Evolutionary conservation across 106 monocot genomes (phyloP), one percentile per base, ranked within the genome.

Genomic region (Platanthera zijinensis): DNA sequence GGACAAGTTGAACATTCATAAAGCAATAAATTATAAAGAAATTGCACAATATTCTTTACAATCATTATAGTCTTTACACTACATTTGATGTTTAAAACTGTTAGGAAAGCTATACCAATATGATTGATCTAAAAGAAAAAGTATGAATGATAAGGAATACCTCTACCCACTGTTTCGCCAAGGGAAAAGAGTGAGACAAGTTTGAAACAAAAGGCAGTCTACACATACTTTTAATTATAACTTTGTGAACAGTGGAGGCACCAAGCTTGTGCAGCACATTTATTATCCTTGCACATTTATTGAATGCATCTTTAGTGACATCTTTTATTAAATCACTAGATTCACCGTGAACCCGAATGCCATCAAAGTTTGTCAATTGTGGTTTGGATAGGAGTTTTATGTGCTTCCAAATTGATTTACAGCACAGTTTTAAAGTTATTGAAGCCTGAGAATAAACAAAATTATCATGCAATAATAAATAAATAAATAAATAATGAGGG

Each of bases 151-250:
- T 25, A 79, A 12, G 74, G 10, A 75, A 30, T 76, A 96, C 95
- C 95, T 96, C 90, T 84, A 90, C 88, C 92, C 95, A 96, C 78
- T 83, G 82, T 68, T 89, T 90, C 57, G 89, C 74, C 85, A 96
- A 81, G 32, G 53, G 57, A 48, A 81, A 85, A 52, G 87, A 90
- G 64, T 73, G 51, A 69, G 68, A 77, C 10, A 76, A 64, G 49
- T 66, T 72, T 53, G 78, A 74, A 48, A 75, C 80, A 75, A 76
- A 10, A 69, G n/a, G n/a, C 39, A 90, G 61, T 74, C 74, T 69
- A 57, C 66, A 75, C 30, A 96, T 80, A 78, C 78, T 82, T 18
- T 83, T 77, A 12, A 77, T 76, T 64, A 80, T 46, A 88, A 90
- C 62, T 53, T 89, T 75, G 52, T 49, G 56, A 18, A 74, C 67